Conservation (phyloP, 2,329 filamentous ascomycete genomes). For the Bipolaris cookei region DNA sequence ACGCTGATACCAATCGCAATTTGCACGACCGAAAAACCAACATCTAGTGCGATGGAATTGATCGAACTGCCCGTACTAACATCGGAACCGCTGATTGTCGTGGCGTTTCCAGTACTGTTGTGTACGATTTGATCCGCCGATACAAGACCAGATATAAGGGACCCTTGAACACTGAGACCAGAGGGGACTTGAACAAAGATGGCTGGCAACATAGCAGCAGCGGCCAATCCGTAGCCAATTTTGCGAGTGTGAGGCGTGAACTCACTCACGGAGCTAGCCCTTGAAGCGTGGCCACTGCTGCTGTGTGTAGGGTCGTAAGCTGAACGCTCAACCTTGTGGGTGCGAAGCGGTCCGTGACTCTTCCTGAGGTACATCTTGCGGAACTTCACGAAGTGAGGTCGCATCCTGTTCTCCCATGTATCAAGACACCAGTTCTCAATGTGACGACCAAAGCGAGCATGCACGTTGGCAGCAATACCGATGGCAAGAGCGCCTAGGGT, state of each 20-base stretch:
- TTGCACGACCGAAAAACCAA: slow-evolving; percentile 57
- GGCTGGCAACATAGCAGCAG: slow-evolving; percentile 82
- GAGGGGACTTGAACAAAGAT: slow-evolving; percentile 75
- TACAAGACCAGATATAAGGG: slow-evolving; percentile 62
- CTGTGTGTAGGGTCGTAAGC: slow-evolving; percentile 27
- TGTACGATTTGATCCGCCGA: slow-evolving; percentile 62
- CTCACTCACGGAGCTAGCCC: slow-evolving; percentile 33
- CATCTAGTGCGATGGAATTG: slow-evolving; percentile 56
- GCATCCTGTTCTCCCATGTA: slow-evolving; percentile 59
- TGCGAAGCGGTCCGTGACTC: slow-evolving; percentile 24
- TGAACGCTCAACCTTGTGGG: slow-evolving; percentile 28
- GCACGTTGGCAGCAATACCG: slow-evolving; percentile 78
- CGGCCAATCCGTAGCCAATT: slow-evolving; percentile 76
- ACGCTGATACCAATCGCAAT: slow-evolving; percentile 61
- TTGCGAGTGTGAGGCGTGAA: slow-evolving; percentile 44
- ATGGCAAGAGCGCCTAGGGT: slow-evolving; percentile 78
- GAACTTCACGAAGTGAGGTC: slow-evolving; percentile 46
- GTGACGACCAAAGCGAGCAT: slow-evolving; percentile 70
- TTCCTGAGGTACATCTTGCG: slow-evolving; percentile 36
- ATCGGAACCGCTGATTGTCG: slow-evolving; percentile 42
- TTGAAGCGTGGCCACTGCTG: slow-evolving; percentile 27
- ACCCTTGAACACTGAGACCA: slow-evolving; percentile 64
- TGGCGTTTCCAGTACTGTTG: slow-evolving; percentile 55
- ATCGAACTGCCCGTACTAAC: slow-evolving; percentile 30
- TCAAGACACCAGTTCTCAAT: slow-evolving; percentile 63